These are phyloP conservation scores for Chalciporus pseudorubinellus DNA, from an alignment of 768 basidiomycete genomes.

Conservation along the genomic window DNA sequence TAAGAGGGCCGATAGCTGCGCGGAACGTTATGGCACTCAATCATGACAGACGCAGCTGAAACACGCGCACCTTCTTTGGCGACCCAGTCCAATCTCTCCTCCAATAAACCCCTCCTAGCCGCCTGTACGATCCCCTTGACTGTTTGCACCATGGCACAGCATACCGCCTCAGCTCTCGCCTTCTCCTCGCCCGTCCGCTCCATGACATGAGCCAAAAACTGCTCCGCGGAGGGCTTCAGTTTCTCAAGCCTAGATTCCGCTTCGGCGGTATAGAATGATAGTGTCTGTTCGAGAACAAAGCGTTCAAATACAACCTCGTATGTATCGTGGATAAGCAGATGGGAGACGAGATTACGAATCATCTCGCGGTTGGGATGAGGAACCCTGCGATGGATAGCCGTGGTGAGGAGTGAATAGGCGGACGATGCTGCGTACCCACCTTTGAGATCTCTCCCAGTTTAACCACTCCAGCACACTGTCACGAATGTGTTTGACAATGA, in stretches of 20 bases:
- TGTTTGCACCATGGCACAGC: slow-evolving; percentile 45
- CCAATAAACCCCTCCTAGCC: slow-evolving; percentile 53
- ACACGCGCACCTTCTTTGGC: slow-evolving; percentile 37
- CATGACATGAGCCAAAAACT: slow-evolving; percentile 52
- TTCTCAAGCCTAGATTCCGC: slow-evolving; percentile 39
- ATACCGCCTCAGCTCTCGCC: slow-evolving; percentile 48
- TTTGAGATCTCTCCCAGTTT: slow-evolving; percentile 48
- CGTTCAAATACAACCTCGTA: slow-evolving; percentile 58
- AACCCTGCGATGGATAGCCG: slow-evolving; percentile 27
- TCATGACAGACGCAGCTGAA: slow-evolving; percentile 33
- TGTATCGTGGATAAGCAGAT: slow-evolving; percentile 55
- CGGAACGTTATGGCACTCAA: neutral
- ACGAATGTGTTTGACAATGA: slow-evolving; percentile 44
- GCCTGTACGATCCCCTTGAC: slow-evolving; percentile 50
- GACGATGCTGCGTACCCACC: slow-evolving; percentile 19
- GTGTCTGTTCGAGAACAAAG: slow-evolving; percentile 49
- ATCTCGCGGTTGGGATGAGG: slow-evolving; percentile 38
- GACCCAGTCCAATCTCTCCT: slow-evolving; percentile 42
- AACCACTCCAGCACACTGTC: slow-evolving; percentile 51
- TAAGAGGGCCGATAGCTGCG: slow-evolving; percentile 52
- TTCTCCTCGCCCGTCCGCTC: slow-evolving; percentile 55
- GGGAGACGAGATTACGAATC: slow-evolving; percentile 52
- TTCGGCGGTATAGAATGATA: slow-evolving; percentile 53
- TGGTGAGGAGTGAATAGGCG: neutral
- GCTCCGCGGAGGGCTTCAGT: slow-evolving; percentile 38